phyloP scores from a whole-genome alignment of 306 rosid species.

The Quercus aquifolioides region DNA sequence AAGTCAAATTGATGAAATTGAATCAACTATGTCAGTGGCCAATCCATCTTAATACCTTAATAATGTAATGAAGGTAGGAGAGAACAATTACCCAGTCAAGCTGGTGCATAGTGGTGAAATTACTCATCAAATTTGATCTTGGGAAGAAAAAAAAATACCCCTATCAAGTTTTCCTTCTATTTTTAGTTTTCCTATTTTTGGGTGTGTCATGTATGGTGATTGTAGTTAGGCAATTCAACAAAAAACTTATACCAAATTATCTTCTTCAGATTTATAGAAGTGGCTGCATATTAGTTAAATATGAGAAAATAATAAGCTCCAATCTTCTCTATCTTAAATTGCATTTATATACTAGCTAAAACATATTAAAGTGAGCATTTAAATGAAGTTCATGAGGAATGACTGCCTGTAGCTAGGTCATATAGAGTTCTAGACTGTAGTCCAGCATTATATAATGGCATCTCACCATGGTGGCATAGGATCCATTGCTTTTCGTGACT shows the following conservation, averaged over 20 bases:
- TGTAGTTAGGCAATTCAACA: neutral
- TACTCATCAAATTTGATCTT: neutral
- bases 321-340: neutral
- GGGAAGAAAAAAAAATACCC: neutral
- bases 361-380: neutral
- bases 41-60: neutral
- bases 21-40: neutral
- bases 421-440: neutral
- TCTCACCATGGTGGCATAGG: slow-evolving; percentile 30
- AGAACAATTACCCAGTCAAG: neutral
- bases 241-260: neutral
- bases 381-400: neutral
- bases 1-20: neutral
- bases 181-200: neutral
- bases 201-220: neutral
- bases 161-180: neutral
- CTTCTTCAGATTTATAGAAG: neutral
- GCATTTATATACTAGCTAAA: neutral
- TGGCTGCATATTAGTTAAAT: neutral
- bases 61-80: neutral
- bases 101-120: neutral
- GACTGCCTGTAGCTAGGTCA: neutral
- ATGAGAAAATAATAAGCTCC: neutral
- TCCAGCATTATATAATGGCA: neutral
- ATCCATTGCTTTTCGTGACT: slow-evolving; percentile 28